Evolutionary conservation across 192 early-diverging fungal species (phyloP).

Genomic region (Coemansia sp.): DNA sequence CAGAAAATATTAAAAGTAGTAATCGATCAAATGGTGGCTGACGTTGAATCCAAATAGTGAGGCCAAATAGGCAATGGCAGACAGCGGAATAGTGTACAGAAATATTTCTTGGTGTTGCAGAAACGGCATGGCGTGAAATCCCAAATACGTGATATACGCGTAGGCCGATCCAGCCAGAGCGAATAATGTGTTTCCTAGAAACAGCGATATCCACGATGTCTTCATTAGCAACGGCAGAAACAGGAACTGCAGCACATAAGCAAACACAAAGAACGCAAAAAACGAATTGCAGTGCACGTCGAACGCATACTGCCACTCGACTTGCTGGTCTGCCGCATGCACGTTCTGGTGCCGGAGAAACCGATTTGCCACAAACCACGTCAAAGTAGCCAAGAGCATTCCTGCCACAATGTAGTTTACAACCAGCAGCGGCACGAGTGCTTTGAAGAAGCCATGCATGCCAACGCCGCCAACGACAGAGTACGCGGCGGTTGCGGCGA

Average conservation of each 20-base stretch:
- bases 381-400: constrained; percentile 19
- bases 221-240: constrained; percentile 80
- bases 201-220: constrained; percentile 75
- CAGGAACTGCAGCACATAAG: constrained; percentile 92
- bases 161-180: constrained; percentile 77
- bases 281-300: constrained; percentile 98
- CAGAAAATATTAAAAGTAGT: constrained; percentile 64
- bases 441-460: constrained; percentile 26
- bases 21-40: constrained; percentile 67
- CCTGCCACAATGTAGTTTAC: constrained; percentile 38
- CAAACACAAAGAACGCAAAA: constrained; percentile 80
- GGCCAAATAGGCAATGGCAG: constrained; percentile 59
- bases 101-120: constrained; percentile 85
- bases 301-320: constrained; percentile 96
- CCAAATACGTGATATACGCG: constrained; percentile 87
- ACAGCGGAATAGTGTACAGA: constrained; percentile 80
- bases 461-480: constrained; percentile 43
- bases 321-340: constrained; percentile 80
- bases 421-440: constrained; percentile 37
- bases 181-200: constrained; percentile 90
- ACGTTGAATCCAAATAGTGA: constrained; percentile 77
- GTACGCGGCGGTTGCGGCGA: constrained; percentile 21
- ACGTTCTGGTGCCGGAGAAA: constrained; percentile 74
- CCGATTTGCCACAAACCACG: constrained; percentile 68
- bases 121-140: constrained; percentile 95